Percentiles rank a stretch among this genome's conserved stretches.
Evolutionary conservation across 2,329 filamentous ascomycete species (phyloP).

Genomic region (Penicillium sp.): DNA sequence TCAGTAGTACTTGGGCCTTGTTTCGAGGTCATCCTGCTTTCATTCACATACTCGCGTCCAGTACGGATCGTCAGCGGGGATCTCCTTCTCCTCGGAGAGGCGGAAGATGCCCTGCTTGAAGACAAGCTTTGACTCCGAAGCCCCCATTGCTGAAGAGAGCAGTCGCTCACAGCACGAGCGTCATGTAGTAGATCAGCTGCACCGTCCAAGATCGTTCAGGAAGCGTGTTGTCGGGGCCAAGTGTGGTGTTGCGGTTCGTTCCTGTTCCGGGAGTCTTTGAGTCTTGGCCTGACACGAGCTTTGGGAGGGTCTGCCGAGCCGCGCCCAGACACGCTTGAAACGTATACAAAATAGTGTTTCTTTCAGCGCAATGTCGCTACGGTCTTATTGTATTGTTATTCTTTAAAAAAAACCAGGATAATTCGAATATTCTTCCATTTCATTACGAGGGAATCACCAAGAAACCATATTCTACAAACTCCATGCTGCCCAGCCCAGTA

Average conservation of each 20-base stretch:
- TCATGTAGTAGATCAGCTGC: constrained; percentile 23
- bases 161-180: constrained; percentile 24
- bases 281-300: constrained; percentile 14
- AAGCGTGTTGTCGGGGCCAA: constrained; percentile 1
- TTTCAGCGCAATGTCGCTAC: background rate
- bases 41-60: constrained; percentile 73
- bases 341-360: background rate
- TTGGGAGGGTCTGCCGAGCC: constrained; percentile 4
- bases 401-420: background rate
- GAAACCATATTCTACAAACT: constrained; percentile 18
- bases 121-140: constrained; percentile 96
- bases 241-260: constrained; percentile 14
- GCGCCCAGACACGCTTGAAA: background rate
- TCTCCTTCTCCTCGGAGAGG: constrained; percentile 84
- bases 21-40: background rate
- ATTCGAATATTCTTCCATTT: constrained; percentile 7
- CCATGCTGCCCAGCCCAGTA: constrained; percentile 11
- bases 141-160: constrained; percentile 65
- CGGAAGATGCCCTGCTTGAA: constrained; percentile 99
- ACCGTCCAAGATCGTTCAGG: background rate
- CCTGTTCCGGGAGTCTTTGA: constrained; percentile 6
- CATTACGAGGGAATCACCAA: constrained; percentile 17
- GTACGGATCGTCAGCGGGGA: constrained; percentile 81
- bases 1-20: background rate
- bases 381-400: background rate